These are phyloP conservation scores for Circinella minor DNA, from an alignment of 371 early-diverging fungal genomes.

Conservation along the genomic window DNA sequence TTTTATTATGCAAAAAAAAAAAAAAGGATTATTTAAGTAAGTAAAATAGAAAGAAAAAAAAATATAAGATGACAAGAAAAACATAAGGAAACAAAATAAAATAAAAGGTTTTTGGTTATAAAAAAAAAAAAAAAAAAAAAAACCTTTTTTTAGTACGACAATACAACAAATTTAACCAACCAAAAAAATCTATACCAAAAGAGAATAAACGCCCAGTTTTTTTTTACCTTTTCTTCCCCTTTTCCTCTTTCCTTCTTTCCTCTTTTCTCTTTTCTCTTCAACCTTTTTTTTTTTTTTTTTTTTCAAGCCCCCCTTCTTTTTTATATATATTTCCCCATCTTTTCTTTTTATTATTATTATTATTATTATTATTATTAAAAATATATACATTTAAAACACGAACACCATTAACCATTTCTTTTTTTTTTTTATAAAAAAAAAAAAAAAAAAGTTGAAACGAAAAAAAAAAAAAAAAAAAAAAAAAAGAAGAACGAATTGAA, in stretches of 20 bases:
- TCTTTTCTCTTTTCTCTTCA: neutral
- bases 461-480: neutral
- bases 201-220: constrained; percentile 10
- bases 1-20: no score
- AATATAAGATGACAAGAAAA: no score
- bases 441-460: neutral
- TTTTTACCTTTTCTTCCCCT: constrained; percentile 1
- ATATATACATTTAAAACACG: no score
- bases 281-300: neutral
- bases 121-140: neutral
- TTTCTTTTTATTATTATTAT: no score
- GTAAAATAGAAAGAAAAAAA: no score
- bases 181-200: neutral
- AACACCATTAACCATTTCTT: no score
- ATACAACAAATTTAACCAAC: neutral
- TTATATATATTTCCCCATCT: no score
- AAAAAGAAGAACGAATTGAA: no score
- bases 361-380: no score
- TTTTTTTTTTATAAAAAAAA: neutral
- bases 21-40: no score
- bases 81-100: no score
- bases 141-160: neutral
- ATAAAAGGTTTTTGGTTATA: no score
- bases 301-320: neutral
- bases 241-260: constrained; percentile 1